These are phyloP conservation scores for Polygonum maritimum DNA, from an alignment of 148 eudicot genomes.

Conservation along the genomic window DNA sequence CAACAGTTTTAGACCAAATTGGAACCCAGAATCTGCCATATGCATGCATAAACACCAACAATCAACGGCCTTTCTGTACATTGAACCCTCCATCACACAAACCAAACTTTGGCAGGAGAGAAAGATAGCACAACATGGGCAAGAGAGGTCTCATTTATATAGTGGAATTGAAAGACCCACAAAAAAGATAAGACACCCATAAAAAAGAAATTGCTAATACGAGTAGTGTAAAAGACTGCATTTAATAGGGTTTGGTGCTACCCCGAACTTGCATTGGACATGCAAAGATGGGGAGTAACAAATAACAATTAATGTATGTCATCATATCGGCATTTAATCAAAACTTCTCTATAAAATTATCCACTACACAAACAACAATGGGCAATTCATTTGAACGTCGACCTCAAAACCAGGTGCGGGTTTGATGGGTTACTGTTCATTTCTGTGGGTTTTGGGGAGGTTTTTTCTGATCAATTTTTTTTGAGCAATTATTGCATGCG, in stretches of 20 bases:
- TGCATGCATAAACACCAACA: constrained; percentile 9
- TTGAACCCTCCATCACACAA: neutral
- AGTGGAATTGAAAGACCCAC: neutral
- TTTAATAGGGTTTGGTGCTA: constrained; percentile 6
- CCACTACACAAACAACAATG: neutral
- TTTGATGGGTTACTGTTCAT: constrained; percentile 3
- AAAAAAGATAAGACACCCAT: neutral
- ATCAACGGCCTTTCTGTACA: neutral
- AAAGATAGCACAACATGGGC: neutral
- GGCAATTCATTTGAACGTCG: neutral
- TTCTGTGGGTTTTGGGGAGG: constrained; percentile 12
- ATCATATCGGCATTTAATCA: neutral
- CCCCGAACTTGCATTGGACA: constrained; percentile 5
- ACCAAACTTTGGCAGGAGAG: neutral
- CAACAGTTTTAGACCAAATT: constrained; percentile 20
- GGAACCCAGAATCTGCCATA: constrained; percentile 8
- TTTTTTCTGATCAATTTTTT: neutral
- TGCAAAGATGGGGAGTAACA: constrained; percentile 5
- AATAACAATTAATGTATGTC: neutral
- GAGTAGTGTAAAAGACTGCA: neutral
- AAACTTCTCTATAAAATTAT: constrained; percentile 1
- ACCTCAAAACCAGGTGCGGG: constrained; percentile 15
- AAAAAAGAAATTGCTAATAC: neutral
- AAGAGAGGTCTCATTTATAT: neutral
- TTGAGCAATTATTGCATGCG: neutral